A percentile compares a stretch with the other conserved stretches of the same genome.
phyloP scores from a whole-genome alignment of 2,329 filamentous ascomycete species.

The Ophiocordyceps camponoti-rufipedis region DNA sequence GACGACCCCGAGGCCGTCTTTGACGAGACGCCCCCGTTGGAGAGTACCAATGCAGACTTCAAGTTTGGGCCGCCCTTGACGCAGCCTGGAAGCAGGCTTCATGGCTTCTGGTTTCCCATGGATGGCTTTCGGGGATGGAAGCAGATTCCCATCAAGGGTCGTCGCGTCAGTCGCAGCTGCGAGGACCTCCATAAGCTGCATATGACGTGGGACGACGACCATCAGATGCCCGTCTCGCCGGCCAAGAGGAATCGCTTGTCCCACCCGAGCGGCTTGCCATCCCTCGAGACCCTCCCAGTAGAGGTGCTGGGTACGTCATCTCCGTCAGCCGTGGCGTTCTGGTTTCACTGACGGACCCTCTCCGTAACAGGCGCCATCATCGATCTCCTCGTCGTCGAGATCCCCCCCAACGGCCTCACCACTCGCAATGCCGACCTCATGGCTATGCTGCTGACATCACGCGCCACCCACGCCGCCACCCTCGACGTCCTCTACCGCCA shows the following conservation, averaged over 20 bases:
- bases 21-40: slow-evolving; percentile 24
- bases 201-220: slow-evolving; percentile 31
- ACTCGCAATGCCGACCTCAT: slow-evolving; percentile 64
- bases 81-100: slow-evolving; percentile 35
- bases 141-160: slow-evolving; percentile 39
- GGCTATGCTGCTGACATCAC: slow-evolving; percentile 59
- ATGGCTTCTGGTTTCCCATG: slow-evolving; percentile 39
- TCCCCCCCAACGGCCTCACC: slow-evolving; percentile 53
- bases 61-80: slow-evolving; percentile 34
- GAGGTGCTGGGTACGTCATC: slow-evolving; percentile 48
- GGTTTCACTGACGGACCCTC: background rate
- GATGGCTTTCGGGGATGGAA: slow-evolving; percentile 45
- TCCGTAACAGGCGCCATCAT: slow-evolving; percentile 45
- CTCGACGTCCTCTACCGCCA: slow-evolving; percentile 59
- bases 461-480: slow-evolving; percentile 52
- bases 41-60: slow-evolving; percentile 23
- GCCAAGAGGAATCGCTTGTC: slow-evolving; percentile 11
- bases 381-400: slow-evolving; percentile 53
- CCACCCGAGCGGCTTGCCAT: slow-evolving; percentile 27
- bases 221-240: slow-evolving; percentile 10
- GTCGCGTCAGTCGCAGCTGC: slow-evolving; percentile 40
- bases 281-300: slow-evolving; percentile 48
- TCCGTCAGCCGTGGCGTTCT: background rate
- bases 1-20: slow-evolving; percentile 31
- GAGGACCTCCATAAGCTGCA: slow-evolving; percentile 38